Percentiles rank a stretch among this genome's conserved stretches.
These are phyloP conservation scores for Globisporangium yorkense DNA, from an alignment of 352 stramenopile species.

Conservation along the genomic window DNA sequence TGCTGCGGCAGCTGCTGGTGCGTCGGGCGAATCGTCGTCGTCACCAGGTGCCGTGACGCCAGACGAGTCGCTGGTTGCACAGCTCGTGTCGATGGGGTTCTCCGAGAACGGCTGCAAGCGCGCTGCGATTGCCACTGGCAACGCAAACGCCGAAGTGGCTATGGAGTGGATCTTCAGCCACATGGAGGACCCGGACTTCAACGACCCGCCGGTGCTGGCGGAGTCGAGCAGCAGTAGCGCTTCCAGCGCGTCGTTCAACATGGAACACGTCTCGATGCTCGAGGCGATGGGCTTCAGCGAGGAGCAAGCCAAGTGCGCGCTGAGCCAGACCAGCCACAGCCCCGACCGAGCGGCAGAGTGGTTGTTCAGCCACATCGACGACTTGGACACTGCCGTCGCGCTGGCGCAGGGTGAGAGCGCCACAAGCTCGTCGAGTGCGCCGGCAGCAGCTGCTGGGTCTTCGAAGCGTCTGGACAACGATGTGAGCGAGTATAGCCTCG, in stretches of 20 bases:
- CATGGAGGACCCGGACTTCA: slow-evolving; percentile 97
- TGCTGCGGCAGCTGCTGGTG: slow-evolving; percentile 12
- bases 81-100: slow-evolving; percentile 98
- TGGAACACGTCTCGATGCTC: slow-evolving; percentile 54
- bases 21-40: no score
- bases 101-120: slow-evolving; percentile 96
- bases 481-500: slow-evolving; percentile 88
- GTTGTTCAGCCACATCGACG: slow-evolving; percentile 97
- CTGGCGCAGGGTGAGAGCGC: slow-evolving; percentile 20
- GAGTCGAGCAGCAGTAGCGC: slow-evolving; percentile 9
- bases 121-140: slow-evolving; percentile 90
- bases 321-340: slow-evolving; percentile 90
- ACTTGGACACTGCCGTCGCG: slow-evolving; percentile 90
- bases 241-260: slow-evolving; percentile 63
- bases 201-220: slow-evolving; percentile 71
- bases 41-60: slow-evolving; percentile 37
- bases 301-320: slow-evolving; percentile 87
- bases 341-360: slow-evolving; percentile 95
- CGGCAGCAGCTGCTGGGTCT: neutral
- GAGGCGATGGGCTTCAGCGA: slow-evolving; percentile 88
- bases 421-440: slow-evolving; percentile 8
- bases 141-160: slow-evolving; percentile 87
- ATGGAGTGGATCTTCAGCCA: slow-evolving; percentile 99
- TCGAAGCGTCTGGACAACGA: slow-evolving; percentile 54
- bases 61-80: slow-evolving; percentile 89